Base-by-base conservation (phyloP, 306 rosid genomes). In the Cicer judaicum region DNA sequence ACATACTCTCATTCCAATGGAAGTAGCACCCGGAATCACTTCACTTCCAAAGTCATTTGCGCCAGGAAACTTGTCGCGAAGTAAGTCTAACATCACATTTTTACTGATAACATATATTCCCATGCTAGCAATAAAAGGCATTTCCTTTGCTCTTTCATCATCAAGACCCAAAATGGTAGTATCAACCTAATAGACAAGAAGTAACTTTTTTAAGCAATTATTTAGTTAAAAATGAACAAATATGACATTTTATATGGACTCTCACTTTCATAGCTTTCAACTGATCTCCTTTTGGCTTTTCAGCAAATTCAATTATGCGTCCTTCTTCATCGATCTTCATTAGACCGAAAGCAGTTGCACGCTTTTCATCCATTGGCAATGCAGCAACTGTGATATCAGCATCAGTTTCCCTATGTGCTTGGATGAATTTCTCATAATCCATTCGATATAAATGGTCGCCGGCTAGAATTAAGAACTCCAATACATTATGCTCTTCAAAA, bases 251-350 rank as follows among this genome's bases (percentile, higher is more conserved):
- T 10, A 44, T 68, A 55, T 12, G 42, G 53, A 60, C 64, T 2
- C 34, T 73, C 64, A 89, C 98, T 89, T 84, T 84, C 99, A 95
- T 95, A 41, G 99, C 96, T 86, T 89, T 88, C 87, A 95, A 85
- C 72, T 92, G 98, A 66, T 95, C 99, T 70, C 98, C 98, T 75
- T 95, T 95, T 10, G 99, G 99, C 73, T 95, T 90, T 84, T 95
- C 98, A 0, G 99, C 74, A 79, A 95, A 95, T 77, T 95, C 98
- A 77, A 90, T 78, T 62, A 95, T 95, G 39, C 98, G 91, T 10
- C 99, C 98, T 80, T 92, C 99, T 56, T 95, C 99, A 70, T 95
- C 97, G 71, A 92, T 95, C 92, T 92, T 95, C 98, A 95, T 95
- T 65, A 95, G 79, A 77, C 98, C 97, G 63, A 95, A 95, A 4